Conservation (phyloP, 352 stramenopile genomes). For the Lagenidium sp. region DNA sequence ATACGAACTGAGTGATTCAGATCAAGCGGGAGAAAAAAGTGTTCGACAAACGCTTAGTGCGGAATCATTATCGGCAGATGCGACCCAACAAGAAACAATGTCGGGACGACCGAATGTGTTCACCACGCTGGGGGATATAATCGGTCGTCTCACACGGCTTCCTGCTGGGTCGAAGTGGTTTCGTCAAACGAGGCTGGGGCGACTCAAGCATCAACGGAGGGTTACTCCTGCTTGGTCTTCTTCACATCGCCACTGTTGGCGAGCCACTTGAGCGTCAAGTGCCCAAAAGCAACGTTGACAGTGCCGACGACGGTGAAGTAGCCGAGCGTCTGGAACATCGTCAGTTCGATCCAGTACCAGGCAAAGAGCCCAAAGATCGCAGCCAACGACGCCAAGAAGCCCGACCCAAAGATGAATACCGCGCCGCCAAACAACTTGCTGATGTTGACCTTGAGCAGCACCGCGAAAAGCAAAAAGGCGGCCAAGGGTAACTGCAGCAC, state of each 20-base stretch:
- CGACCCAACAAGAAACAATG: too few species aligned
- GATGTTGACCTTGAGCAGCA: slow-evolving; percentile 49
- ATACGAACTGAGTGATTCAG: too few species aligned
- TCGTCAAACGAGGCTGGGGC: too few species aligned
- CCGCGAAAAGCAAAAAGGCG: slow-evolving; percentile 56
- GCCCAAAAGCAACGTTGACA: slow-evolving; percentile 51
- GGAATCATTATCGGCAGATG: too few species aligned
- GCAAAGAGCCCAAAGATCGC: slow-evolving; percentile 75
- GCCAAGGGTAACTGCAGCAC: slow-evolving; percentile 29
- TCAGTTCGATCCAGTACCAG: slow-evolving; percentile 84
- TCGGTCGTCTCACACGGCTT: too few species aligned
- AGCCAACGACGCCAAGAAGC: slow-evolving; percentile 66
- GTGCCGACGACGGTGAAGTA: slow-evolving; percentile 58
- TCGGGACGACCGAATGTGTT: too few species aligned
- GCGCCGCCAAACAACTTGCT: slow-evolving; percentile 56
- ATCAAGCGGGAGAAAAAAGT: too few species aligned
- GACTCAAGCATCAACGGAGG: too few species aligned
- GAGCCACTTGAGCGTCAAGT: slow-evolving; percentile 72
- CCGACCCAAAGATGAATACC: slow-evolving; percentile 54
- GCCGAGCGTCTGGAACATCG: slow-evolving; percentile 78
- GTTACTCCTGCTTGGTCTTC: slow-evolving; percentile 64
- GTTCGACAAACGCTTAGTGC: too few species aligned
- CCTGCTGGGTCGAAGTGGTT: too few species aligned
- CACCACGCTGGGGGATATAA: too few species aligned
- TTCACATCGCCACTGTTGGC: slow-evolving; percentile 25